Base-by-base conservation (phyloP, 2,329 filamentous ascomycete genomes). In the Lachnellula arida region DNA sequence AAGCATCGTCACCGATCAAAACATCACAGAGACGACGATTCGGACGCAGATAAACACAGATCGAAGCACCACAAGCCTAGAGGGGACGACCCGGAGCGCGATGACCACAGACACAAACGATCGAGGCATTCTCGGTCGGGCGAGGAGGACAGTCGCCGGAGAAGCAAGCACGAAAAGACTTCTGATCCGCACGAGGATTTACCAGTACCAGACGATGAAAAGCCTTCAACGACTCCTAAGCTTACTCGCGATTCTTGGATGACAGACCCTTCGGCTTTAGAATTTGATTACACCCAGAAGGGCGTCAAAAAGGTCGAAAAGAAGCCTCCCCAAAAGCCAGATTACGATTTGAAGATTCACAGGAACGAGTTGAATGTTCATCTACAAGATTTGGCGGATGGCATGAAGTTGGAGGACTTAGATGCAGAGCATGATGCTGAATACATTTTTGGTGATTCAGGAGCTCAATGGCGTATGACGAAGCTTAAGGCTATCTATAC, bases 391-490 rank as follows among this genome's bases (percentile, higher is more conserved):
- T 44, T 47, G 44, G 43, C 43, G 37, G 78, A 81, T 12, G 80
- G 81, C 2, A 84, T 80, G 50, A 73, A 72, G 0, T 60, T 79
- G 2, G 79, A 82, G 28, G 77, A 82, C 14, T 70, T 82, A 9
- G 74, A 59, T 22, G 71, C 81, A 6, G 77, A 80, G 46, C 77
- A 84, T 52, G 81, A 88, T 54, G 82, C 95, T 8, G 78, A 82
- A 56, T 99, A 97, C 69, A 89, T 76, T 0, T 95, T 99, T 71
- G 94, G 95, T 17, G 94, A 99, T 70, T 75, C 82, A 6, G 93
- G 94, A 0, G 93, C 92, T 14, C 84, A 91, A 65, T 99, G 95
- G 94, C 86, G 95, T 49, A 96, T 99, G 92, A 96, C 88, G 5
- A 97, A 92, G 71, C 81, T 99, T 34, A 91, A 88, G 62, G 88